phyloP scores from a whole-genome alignment of 176 grass and related monocot species.

The Avena sativa region DNA sequence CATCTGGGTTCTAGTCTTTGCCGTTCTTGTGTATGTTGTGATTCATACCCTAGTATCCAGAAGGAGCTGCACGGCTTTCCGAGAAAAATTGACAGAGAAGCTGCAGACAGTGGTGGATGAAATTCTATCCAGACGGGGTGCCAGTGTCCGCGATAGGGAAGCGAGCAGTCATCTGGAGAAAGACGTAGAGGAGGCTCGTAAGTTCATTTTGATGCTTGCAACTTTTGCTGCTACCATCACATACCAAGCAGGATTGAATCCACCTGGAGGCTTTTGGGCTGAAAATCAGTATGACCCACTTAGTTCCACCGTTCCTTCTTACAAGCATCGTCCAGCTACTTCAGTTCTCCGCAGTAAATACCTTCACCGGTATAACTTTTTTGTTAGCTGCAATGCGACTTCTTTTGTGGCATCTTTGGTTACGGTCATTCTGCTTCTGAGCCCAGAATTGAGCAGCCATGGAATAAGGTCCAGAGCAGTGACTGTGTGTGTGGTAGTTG shows the following conservation, averaged over 20 bases:
- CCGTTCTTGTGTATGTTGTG: slow-evolving; percentile 47
- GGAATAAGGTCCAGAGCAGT: slow-evolving; percentile 36
- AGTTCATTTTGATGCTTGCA: slow-evolving; percentile 44
- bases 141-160: not conserved
- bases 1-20: slow-evolving; percentile 49
- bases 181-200: slow-evolving; percentile 31
- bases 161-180: not conserved
- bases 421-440: slow-evolving; percentile 39
- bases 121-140: not conserved
- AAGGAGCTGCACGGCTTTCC: not conserved
- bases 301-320: not conserved
- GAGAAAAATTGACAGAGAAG: not conserved
- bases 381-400: slow-evolving; percentile 22
- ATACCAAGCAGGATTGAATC: slow-evolving; percentile 46
- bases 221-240: slow-evolving; percentile 47
- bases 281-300: not conserved
- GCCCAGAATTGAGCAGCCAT: slow-evolving; percentile 35
- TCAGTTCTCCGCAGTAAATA: slow-evolving; percentile 37
- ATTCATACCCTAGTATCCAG: slow-evolving; percentile 45
- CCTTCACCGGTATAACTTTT: slow-evolving; percentile 27
- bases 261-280: slow-evolving; percentile 50
- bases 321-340: slow-evolving; percentile 26
- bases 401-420: slow-evolving; percentile 42
- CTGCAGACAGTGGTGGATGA: rapidly evolving
- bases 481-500: slow-evolving; percentile 11